Conservation (phyloP, 2,329 filamentous ascomycete genomes). For the Pseudogymnoascus sp. region DNA sequence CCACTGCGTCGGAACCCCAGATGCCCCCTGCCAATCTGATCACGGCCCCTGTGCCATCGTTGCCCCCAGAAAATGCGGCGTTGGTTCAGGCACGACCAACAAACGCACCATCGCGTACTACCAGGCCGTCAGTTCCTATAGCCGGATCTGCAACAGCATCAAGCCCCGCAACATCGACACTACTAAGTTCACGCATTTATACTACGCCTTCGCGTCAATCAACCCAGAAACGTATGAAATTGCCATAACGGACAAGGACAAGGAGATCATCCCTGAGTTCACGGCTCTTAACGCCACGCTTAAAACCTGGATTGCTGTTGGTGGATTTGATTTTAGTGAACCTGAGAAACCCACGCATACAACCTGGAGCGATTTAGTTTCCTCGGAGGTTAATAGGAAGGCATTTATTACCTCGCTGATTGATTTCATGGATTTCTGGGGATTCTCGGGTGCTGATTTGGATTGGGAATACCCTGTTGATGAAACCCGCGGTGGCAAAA, state of each 20-base stretch:
- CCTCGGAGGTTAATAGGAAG: slow-evolving; percentile 21
- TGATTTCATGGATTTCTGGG: slow-evolving; percentile 29
- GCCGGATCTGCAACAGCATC: slow-evolving; percentile 24
- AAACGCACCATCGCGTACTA: slow-evolving; percentile 20
- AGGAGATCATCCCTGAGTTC: slow-evolving; percentile 19
- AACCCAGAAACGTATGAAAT: slow-evolving; percentile 24
- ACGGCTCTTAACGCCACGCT: slow-evolving; percentile 19
- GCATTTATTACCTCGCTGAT: slow-evolving; percentile 32
- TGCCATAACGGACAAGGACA: slow-evolving; percentile 19
- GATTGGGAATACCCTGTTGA: slow-evolving; percentile 40
- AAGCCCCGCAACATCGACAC: slow-evolving; percentile 26
- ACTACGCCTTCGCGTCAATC: slow-evolving; percentile 28
- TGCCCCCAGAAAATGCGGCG: background rate
- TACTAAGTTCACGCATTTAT: slow-evolving; percentile 28
- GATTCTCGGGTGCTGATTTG: slow-evolving; percentile 37
- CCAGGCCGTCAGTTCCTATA: slow-evolving; percentile 24
- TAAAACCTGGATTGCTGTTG: slow-evolving; percentile 20
- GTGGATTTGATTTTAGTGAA: slow-evolving; percentile 24
- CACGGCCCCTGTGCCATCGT: background rate
- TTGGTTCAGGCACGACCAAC: slow-evolving; percentile 19
- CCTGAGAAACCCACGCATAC: slow-evolving; percentile 21
- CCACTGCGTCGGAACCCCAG: background rate
- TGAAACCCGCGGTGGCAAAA: slow-evolving; percentile 29
- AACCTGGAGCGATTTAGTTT: slow-evolving; percentile 27
- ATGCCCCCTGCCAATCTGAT: background rate